Evolutionary conservation across 495 filamentous ascomycete genomes (phyloP), one percentile per base, ranked within the genome.

Genomic region (Elasticomyces elasticus): DNA sequence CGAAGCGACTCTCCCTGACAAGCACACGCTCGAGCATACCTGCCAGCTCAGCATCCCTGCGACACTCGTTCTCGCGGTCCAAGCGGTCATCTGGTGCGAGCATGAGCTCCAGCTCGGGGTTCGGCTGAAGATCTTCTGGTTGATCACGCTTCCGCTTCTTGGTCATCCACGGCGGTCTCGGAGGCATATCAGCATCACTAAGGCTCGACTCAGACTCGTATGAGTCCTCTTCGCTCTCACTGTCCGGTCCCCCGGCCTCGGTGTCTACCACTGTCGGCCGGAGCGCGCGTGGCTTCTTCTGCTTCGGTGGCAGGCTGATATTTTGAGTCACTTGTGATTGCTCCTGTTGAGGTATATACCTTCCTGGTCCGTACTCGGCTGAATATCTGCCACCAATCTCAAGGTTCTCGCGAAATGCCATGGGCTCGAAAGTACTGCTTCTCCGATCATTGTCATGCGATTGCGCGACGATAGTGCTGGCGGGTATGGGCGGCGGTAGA

Each of bases 161-260:
- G 4, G 31, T 58, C 1, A 37, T 20, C 59, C 59, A 62, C 5
- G 59, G 59, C 0, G 51, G n/a, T 40, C 51, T 57, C 13, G 54
- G 54, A 11, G 54, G 54, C 7, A 45, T 1, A 17, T 46, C 20
- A 1, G 48, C 49, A 25, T 62, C 54, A 33, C 54, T 56, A 2
- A 42, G 6, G 28, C 38, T 52, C 24, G 57, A 51, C 2, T 38
- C 47, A 0, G 42, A 52, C 9, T 56, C 52, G 35, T 53, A 56
- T 10, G 42, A 56, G 25, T 56, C 58, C 10, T 56, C 49, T 43
- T 53, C 53, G 42, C 54, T 56, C 13, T 51, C 55, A 27, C 33
- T 51, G 6, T 56, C 25, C 12, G 23, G 19, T 24, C 2, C 22
- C 12, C 19, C 25, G 15, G 22, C 49, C 2, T 51, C 49, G 12